A percentile compares a stretch with the other conserved stretches of the same genome.
Evolutionary conservation across 306 rosid genomes (phyloP).

Genomic region (Vachellia collinsii): DNA sequence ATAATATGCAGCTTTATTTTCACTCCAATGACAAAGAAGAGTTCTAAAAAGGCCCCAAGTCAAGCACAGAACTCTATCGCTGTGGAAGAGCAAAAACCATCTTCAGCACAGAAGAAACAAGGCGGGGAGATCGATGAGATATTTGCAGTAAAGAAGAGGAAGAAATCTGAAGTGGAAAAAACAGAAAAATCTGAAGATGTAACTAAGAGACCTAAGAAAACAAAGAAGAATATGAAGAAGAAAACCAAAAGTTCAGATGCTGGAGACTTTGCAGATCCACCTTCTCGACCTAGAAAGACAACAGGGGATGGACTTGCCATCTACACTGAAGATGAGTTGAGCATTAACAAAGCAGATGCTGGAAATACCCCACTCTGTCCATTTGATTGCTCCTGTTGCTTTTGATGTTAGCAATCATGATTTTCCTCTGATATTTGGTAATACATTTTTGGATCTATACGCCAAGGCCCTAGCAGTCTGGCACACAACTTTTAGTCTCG

Average conservation of each 20-base stretch:
- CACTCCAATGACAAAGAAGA: constrained; percentile 42
- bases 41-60: constrained; percentile 20
- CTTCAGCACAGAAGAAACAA: constrained; percentile 39
- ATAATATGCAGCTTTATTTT: constrained; percentile 42
- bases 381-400: constrained; percentile 90
- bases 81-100: constrained; percentile 45
- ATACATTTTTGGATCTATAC: constrained; percentile 20
- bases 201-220: constrained; percentile 33
- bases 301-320: constrained; percentile 63
- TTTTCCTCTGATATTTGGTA: constrained; percentile 18
- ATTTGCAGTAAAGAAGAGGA: constrained; percentile 65
- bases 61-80: constrained; percentile 37
- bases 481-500: background rate
- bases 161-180: constrained; percentile 41
- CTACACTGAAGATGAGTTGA: constrained; percentile 75
- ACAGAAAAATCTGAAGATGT: constrained; percentile 33
- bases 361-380: constrained; percentile 84
- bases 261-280: constrained; percentile 40
- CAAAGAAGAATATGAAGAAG: constrained; percentile 48
- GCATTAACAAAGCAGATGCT: constrained; percentile 57
- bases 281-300: constrained; percentile 53
- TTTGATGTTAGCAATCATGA: constrained; percentile 39
- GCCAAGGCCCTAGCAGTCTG: background rate
- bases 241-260: constrained; percentile 28
- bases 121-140: constrained; percentile 74